These are phyloP conservation scores for Termitomyces sp. DNA, from an alignment of 768 basidiomycete species.

Conservation along the genomic window DNA sequence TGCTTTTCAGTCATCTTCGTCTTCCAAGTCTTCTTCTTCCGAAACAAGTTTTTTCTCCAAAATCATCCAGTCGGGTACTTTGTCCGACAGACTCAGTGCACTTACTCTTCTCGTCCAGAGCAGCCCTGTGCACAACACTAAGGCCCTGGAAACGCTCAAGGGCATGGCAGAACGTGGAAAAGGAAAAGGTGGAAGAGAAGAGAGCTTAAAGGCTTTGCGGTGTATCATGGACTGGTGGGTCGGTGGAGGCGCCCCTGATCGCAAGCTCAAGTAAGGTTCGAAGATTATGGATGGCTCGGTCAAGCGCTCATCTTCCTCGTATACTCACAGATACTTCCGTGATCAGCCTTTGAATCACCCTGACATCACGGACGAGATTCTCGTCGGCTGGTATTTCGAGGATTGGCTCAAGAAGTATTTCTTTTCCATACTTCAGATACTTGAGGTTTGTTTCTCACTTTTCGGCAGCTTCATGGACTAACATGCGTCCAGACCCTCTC, in stretches of 20 bases:
- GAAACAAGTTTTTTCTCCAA: slow-evolving; percentile 80
- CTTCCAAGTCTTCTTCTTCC: slow-evolving; percentile 57
- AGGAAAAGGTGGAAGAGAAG: slow-evolving; percentile 87
- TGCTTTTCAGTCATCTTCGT: slow-evolving; percentile 46
- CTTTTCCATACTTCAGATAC: slow-evolving; percentile 82
- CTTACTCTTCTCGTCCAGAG: slow-evolving; percentile 85
- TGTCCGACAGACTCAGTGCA: slow-evolving; percentile 88
- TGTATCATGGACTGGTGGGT: slow-evolving; percentile 98
- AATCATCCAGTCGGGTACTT: slow-evolving; percentile 83
- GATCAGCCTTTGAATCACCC: slow-evolving; percentile 76
- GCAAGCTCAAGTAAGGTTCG: slow-evolving; percentile 74
- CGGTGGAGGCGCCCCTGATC: slow-evolving; percentile 82
- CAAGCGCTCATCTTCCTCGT: neutral
- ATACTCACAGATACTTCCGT: slow-evolving; percentile 67
- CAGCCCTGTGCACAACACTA: slow-evolving; percentile 80
- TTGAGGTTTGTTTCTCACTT: slow-evolving; percentile 48
- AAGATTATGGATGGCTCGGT: neutral
- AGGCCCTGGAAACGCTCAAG: slow-evolving; percentile 71
- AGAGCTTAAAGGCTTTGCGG: slow-evolving; percentile 83
- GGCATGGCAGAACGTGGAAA: slow-evolving; percentile 72
- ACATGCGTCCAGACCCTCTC: slow-evolving; percentile 54
- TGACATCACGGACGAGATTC: slow-evolving; percentile 59
- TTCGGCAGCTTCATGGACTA: neutral
- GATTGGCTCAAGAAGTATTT: slow-evolving; percentile 98
- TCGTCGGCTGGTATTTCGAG: slow-evolving; percentile 88